Base-by-base conservation (phyloP, 2,329 filamentous ascomycete species). In the Fusarium sp. region DNA sequence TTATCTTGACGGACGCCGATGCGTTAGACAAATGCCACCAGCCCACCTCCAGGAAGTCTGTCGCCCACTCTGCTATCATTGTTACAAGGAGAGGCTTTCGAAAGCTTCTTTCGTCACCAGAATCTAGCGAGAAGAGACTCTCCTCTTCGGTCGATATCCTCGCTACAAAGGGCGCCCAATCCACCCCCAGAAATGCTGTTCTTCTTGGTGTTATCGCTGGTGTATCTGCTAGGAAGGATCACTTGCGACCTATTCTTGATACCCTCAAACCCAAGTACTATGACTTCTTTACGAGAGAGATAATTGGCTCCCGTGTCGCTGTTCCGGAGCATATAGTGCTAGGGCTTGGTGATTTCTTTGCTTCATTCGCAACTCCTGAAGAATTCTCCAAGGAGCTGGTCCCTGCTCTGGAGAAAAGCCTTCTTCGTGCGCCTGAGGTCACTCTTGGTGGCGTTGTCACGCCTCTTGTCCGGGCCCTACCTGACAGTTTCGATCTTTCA, bases 371-470 rank as follows among this genome's bases (percentile, higher is more conserved):
- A 40, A 91, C 88, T 0, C 78, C 88, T 18, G 90, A 94, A 25
- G 94, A 98, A 70, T 78, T 98, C 30, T 87, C 89, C 56, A 91
- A 88, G 69, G 89, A 95, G 45, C 77, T 98, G 32, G 85, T 97
- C 25, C 93, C 94, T 11, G 84, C 94, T 0, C 83, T 98, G 16
- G 96, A 99, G 77, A 98, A 97, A 81, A 91, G 92, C 8, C 86
- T 99, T 58, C 82, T 99, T 47, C 88, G 97, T 77, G 91, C 95
- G 10, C 97, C 96, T 2, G 96, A 99, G 80, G 91, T 98, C 45
- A 90, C 97, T 16, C 84, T 98, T 29, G 90, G 91, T 73, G 92
- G 94, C 68, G 85, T 98, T 25, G 82, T 98, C 52, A 88, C 91
- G 8, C 89, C 91, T 15, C 84, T 98, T 47, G 85, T 97, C 63